Evolutionary conservation across 176 grass and related monocot genomes (phyloP).

Genomic region (Eleusine indica): DNA sequence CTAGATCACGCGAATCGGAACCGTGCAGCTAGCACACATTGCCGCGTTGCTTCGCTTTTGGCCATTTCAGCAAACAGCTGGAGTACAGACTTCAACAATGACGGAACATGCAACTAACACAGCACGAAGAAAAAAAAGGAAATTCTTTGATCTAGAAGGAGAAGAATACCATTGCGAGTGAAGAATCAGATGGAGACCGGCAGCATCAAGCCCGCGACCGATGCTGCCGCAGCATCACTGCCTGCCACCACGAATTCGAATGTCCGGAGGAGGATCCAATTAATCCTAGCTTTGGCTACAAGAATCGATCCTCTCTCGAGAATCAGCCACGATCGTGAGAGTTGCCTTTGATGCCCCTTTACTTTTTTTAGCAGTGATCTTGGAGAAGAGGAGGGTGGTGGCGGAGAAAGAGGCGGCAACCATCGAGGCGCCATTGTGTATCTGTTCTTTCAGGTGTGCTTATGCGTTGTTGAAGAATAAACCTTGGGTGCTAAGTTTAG

Average conservation of each 20-base stretch:
- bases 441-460: no score
- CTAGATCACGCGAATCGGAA: not conserved
- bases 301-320: not conserved
- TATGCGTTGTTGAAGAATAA: no score
- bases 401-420: not conserved
- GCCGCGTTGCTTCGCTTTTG: not conserved
- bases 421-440: not conserved
- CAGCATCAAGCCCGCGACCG: slow-evolving; percentile 21
- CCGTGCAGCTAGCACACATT: not conserved
- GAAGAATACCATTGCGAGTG: not conserved
- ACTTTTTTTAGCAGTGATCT: slow-evolving; percentile 26
- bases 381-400: not conserved
- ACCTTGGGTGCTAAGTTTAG: no score
- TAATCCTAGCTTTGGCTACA: not conserved
- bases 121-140: not conserved
- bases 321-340: not conserved
- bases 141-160: not conserved
- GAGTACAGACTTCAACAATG: not conserved
- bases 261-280: not conserved
- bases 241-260: not conserved
- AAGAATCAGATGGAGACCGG: slow-evolving; percentile 32
- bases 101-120: not conserved
- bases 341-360: not conserved
- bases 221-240: not conserved
- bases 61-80: slow-evolving; percentile 33